These are phyloP conservation scores for Wallacemonas sp. DNA, from an alignment of 208 protist species.

Conservation along the genomic window DNA sequence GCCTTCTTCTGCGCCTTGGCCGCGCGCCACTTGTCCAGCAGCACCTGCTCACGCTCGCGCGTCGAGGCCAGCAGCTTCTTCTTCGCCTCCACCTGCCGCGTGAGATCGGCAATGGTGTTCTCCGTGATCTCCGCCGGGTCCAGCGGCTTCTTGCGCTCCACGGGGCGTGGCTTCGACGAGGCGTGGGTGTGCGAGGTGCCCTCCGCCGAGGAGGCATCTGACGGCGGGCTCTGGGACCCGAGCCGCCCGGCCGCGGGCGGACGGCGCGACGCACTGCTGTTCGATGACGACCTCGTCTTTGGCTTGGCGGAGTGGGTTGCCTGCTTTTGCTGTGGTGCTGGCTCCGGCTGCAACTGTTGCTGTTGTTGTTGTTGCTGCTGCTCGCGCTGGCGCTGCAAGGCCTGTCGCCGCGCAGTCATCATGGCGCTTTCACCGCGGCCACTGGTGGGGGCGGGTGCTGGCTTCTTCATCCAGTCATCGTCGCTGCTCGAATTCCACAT, in stretches of 20 bases:
- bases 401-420: slow-evolving; percentile 59
- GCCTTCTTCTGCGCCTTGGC: slow-evolving; percentile 73
- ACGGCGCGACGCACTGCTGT: slow-evolving; percentile 1
- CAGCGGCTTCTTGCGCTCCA: slow-evolving; percentile 17
- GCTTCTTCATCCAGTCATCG: slow-evolving; percentile 44
- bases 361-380: slow-evolving; percentile 30
- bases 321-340: no score
- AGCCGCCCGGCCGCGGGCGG: slow-evolving; percentile 18
- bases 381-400: slow-evolving; percentile 58
- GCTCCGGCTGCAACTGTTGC: no score
- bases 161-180: background rate
- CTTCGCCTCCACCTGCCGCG: slow-evolving; percentile 57
- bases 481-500: slow-evolving; percentile 41
- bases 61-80: slow-evolving; percentile 53
- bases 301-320: background rate
- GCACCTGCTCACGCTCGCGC: slow-evolving; percentile 50
- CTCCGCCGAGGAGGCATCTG: background rate
- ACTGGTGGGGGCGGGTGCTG: background rate
- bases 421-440: slow-evolving; percentile 43
- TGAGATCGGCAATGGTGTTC: slow-evolving; percentile 54
- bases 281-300: background rate
- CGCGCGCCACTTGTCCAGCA: slow-evolving; percentile 59
- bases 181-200: background rate
- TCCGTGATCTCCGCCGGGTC: slow-evolving; percentile 28
- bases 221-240: background rate